A percentile compares a stretch with the other conserved stretches of the same genome.
These are phyloP conservation scores for Hypoxylon rubiginosum DNA, from an alignment of 2,329 filamentous ascomycete genomes.

Conservation along the genomic window DNA sequence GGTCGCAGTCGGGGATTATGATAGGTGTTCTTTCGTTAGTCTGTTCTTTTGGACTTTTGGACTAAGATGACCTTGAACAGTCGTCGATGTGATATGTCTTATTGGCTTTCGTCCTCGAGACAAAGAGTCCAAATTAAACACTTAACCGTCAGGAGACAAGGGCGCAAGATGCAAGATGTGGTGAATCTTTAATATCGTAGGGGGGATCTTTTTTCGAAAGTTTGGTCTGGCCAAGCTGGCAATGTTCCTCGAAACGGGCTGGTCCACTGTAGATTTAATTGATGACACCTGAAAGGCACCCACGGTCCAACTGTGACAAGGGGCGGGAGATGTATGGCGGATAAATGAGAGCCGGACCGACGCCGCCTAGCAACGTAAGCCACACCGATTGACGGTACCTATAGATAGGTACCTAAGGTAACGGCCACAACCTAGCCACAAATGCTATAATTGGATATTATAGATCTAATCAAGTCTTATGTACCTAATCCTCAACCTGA, in stretches of 20 bases:
- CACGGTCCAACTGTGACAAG: constrained; percentile 20
- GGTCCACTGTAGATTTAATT: constrained; percentile 37
- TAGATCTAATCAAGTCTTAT: not conserved
- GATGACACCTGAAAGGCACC: constrained; percentile 20
- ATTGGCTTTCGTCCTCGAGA: constrained; percentile 16
- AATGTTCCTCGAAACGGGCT: constrained; percentile 34
- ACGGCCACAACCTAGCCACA: not conserved
- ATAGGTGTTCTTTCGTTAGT: constrained; percentile 13
- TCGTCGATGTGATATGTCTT: constrained; percentile 19
- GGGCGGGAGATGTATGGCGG: constrained; percentile 13
- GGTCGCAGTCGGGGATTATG: constrained; percentile 19
- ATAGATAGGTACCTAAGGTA: not conserved
- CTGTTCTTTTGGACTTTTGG: constrained; percentile 21
- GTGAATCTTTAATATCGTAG: constrained; percentile 19
- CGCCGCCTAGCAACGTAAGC: constrained; percentile 13
- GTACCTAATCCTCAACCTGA: not conserved
- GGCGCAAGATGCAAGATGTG: constrained; percentile 15
- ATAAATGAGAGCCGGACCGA: constrained; percentile 29
- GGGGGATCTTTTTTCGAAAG: constrained; percentile 26
- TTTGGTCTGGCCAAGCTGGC: constrained; percentile 44
- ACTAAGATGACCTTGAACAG: constrained; percentile 15
- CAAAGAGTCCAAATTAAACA: constrained; percentile 18
- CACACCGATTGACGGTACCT: not conserved
- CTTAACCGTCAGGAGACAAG: constrained; percentile 16
- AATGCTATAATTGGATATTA: not conserved